Conservation (phyloP, 2,329 filamentous ascomycete species). For the Epicoccum nigrum region DNA sequence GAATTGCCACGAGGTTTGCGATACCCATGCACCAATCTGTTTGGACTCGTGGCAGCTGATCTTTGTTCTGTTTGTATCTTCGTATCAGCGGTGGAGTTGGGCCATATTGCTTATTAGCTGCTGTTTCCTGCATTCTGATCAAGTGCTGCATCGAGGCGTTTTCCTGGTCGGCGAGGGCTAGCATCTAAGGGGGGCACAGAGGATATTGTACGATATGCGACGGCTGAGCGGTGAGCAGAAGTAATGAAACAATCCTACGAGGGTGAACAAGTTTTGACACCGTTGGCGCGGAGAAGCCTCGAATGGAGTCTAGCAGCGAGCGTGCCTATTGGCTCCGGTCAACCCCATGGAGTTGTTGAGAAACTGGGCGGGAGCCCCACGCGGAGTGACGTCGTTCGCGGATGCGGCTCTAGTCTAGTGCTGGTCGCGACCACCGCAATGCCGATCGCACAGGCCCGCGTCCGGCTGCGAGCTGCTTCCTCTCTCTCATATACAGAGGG, state of each 20-base stretch:
- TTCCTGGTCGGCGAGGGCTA: conserved; percentile 16
- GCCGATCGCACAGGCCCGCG: conserved; percentile 30
- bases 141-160: conserved; percentile 24
- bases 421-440: conserved; percentile 29
- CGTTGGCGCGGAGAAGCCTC: conserved; percentile 12
- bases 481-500: conserved; percentile 22
- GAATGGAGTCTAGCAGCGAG: conserved; percentile 11
- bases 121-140: conserved; percentile 29
- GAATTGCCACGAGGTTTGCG: conserved; percentile 41
- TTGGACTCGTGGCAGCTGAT: conserved; percentile 39
- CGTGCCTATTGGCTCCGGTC: conserved; percentile 10
- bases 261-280: conserved; percentile 14
- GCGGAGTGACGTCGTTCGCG: conserved; percentile 31
- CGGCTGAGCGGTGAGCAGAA: conserved; percentile 18
- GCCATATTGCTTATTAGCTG: conserved; percentile 30
- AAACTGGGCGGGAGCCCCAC: conserved; percentile 10
- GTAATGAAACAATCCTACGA: conserved; percentile 15
- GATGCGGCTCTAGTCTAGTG: conserved; percentile 26
- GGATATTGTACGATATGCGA: conserved; percentile 30
- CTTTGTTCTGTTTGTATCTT: conserved; percentile 29
- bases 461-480: conserved; percentile 20
- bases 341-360: conserved; percentile 24
- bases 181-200: conserved; percentile 28
- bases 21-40: conserved; percentile 41
- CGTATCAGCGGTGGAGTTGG: conserved; percentile 45